phyloP scores from a whole-genome alignment of 169 alveolate genomes.

The Babesia bigemina region DNA sequence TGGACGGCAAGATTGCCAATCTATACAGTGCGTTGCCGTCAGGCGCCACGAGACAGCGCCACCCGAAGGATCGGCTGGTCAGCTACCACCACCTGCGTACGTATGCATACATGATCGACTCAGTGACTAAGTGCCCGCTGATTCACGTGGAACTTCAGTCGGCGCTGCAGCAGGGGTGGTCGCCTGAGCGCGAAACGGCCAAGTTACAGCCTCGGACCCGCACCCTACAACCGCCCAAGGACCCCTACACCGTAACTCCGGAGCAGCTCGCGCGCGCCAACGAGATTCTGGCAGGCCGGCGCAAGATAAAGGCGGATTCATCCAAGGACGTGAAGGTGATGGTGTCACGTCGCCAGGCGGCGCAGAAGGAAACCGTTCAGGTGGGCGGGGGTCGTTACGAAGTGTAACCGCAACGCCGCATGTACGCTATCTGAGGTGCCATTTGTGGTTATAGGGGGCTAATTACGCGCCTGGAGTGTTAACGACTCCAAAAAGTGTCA shows the following conservation, averaged over 20 bases:
- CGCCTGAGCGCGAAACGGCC: conserved; percentile 13
- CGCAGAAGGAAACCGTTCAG: conserved; percentile 39
- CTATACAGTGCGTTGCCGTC: conserved; percentile 26
- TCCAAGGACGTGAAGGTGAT: conserved; percentile 26
- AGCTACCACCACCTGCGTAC: conserved; percentile 52
- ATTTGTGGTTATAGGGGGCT: no score
- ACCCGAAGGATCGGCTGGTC: conserved; percentile 59
- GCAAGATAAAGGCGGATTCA: conserved; percentile 19
- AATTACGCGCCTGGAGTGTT: no score
- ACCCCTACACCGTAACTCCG: conserved; percentile 43
- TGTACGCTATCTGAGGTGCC: not conserved
- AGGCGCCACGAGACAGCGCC: conserved; percentile 18
- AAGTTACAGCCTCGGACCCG: conserved; percentile 15
- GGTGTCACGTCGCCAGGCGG: conserved; percentile 19
- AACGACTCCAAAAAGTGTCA: no score
- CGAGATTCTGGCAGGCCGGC: conserved; percentile 16
- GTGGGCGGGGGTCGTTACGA: conserved; percentile 67
- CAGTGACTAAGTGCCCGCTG: conserved; percentile 69
- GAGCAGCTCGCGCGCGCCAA: conserved; percentile 37
- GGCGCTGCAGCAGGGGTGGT: conserved; percentile 47
- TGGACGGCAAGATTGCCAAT: conserved; percentile 48
- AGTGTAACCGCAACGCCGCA: conserved; percentile 8
- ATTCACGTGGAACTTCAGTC: conserved; percentile 44
- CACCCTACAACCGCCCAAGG: conserved; percentile 13
- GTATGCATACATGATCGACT: conserved; percentile 61